Evolutionary conservation across 2,329 filamentous ascomycete species (phyloP).

Genomic region (Botrytis fabae): DNA sequence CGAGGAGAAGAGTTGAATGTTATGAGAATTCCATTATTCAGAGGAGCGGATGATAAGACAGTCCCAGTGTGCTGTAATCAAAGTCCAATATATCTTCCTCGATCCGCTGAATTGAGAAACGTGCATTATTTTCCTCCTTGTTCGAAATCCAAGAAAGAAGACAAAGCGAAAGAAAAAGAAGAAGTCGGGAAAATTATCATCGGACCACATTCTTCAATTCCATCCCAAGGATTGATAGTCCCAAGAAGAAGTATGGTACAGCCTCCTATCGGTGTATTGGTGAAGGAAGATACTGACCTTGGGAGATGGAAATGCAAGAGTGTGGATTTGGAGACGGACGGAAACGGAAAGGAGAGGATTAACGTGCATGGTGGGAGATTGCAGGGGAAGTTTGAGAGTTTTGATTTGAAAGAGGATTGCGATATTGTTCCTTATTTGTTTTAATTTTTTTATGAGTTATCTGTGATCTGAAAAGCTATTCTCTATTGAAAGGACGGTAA

Average conservation of each 20-base stretch:
- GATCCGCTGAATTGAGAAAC: slow-evolving; percentile 7
- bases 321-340: background rate
- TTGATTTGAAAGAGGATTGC: slow-evolving; percentile 22
- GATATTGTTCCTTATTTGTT: slow-evolving; percentile 21
- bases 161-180: slow-evolving; percentile 6
- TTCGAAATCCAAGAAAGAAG: background rate
- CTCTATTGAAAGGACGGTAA: background rate
- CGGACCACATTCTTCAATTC: slow-evolving; percentile 14
- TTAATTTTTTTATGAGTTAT: background rate
- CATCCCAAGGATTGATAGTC: slow-evolving; percentile 8
- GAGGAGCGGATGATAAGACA: background rate
- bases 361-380: slow-evolving; percentile 8
- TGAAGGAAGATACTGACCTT: slow-evolving; percentile 11
- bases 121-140: slow-evolving; percentile 11
- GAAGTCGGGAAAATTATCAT: slow-evolving; percentile 1
- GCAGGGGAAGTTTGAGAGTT: slow-evolving; percentile 18
- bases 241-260: background rate
- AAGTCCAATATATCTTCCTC: slow-evolving; percentile 6
- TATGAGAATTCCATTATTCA: slow-evolving; percentile 12
- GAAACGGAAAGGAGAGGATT: background rate
- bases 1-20: slow-evolving; percentile 1
- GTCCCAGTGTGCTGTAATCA: background rate
- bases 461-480: background rate
- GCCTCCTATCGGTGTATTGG: slow-evolving; percentile 10
- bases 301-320: slow-evolving; percentile 9